A percentile compares a stretch with the other conserved stretches of the same genome.
Evolutionary conservation across 768 basidiomycete genomes (phyloP).

Genomic region (Hypholoma sublateritium): DNA sequence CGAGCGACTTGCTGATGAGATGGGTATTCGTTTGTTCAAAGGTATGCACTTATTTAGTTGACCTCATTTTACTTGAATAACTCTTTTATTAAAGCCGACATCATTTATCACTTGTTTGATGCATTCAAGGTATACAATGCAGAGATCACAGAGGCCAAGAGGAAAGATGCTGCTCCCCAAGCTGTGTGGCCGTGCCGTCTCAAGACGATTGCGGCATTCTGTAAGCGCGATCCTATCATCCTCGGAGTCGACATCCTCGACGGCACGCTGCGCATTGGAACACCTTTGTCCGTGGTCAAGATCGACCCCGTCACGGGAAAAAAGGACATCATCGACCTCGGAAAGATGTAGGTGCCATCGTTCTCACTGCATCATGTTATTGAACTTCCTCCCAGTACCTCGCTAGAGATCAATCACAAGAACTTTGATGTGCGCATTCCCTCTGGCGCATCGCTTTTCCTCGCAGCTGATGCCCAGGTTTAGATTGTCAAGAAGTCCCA

Average conservation of each 20-base stretch:
- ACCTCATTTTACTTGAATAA: slow-evolving; percentile 8
- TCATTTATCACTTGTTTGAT: slow-evolving; percentile 98
- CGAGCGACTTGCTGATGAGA: slow-evolving; percentile 87
- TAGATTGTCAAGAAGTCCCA: slow-evolving; percentile 91
- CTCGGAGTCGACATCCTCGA: slow-evolving; percentile 96
- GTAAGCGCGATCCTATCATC: slow-evolving; percentile 97
- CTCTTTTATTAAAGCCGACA: slow-evolving; percentile 66
- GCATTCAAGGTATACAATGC: slow-evolving; percentile 93
- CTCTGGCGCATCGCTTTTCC: slow-evolving; percentile 1
- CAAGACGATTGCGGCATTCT: slow-evolving; percentile 91
- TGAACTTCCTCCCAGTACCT: slow-evolving; percentile 58
- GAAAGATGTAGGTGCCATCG: slow-evolving; percentile 76
- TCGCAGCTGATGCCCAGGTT: slow-evolving; percentile 2
- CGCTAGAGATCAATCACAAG: slow-evolving; percentile 97
- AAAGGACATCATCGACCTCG: slow-evolving; percentile 88
- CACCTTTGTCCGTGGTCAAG: slow-evolving; percentile 94
- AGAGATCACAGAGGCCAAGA: slow-evolving; percentile 90
- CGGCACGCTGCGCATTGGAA: slow-evolving; percentile 87
- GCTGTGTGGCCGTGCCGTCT: slow-evolving; percentile 97
- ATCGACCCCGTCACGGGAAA: slow-evolving; percentile 84
- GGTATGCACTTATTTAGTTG: slow-evolving; percentile 44
- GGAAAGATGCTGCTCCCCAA: slow-evolving; percentile 87
- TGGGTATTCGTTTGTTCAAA: slow-evolving; percentile 92
- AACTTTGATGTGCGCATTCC: slow-evolving; percentile 61
- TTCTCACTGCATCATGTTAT: background rate